These are phyloP conservation scores for Diaporthe velutina DNA, from an alignment of 2,329 filamentous ascomycete species.

Conservation along the genomic window DNA sequence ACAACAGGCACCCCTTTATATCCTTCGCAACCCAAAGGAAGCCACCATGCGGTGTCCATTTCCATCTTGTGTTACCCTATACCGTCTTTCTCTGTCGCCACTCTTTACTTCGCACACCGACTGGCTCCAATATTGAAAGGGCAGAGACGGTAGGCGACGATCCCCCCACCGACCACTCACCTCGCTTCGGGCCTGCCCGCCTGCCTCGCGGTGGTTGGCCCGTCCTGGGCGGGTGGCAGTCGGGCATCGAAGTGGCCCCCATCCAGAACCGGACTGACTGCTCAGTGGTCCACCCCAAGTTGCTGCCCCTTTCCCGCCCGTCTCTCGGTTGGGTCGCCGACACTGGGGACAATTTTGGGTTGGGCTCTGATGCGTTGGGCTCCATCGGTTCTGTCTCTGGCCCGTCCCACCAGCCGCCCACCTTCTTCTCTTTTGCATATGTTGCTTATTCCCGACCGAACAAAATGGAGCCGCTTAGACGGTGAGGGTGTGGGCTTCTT, in stretches of 20 bases:
- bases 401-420: too few relatives aligned
- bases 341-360: background rate
- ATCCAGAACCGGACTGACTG: background rate
- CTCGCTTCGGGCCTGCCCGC: conserved; percentile 12
- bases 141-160: background rate
- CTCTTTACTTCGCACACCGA: conserved; percentile 10
- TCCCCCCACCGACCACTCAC: background rate
- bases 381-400: background rate
- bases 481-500: background rate
- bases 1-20: conserved; percentile 11
- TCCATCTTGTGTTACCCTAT: background rate
- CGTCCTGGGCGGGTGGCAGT: background rate
- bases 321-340: background rate
- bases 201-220: background rate
- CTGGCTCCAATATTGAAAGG: background rate
- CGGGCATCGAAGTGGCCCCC: conserved; percentile 9
- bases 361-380: conserved; percentile 10
- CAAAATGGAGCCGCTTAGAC: background rate
- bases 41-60: background rate
- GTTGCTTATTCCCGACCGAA: background rate
- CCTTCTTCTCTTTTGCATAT: background rate
- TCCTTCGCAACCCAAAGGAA: background rate
- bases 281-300: background rate
- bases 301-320: background rate
- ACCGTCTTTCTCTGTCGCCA: background rate